Percentiles rank a stretch among this genome's conserved stretches.
These are phyloP conservation scores for Tympanopsis confertula DNA, from an alignment of 2,329 filamentous ascomycete genomes.

Conservation along the genomic window DNA sequence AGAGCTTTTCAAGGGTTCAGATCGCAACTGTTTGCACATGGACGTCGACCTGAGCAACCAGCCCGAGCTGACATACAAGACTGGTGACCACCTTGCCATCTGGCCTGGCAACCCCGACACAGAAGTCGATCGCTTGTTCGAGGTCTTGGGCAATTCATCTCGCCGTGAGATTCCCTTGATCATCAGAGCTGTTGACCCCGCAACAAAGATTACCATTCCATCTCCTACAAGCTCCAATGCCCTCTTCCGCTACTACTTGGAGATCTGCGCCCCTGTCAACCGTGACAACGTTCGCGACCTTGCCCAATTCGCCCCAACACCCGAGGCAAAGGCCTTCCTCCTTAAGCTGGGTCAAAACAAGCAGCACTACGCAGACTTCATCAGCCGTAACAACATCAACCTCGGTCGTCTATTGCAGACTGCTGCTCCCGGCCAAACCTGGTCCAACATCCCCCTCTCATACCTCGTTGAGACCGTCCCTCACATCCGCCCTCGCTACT, in stretches of 20 bases:
- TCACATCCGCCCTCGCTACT: slow-evolving; percentile 45
- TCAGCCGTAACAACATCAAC: slow-evolving; percentile 18
- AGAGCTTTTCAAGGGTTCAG: slow-evolving; percentile 3
- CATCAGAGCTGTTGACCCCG: background rate
- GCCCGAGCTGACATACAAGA: slow-evolving; percentile 11
- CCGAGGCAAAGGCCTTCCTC: slow-evolving; percentile 15
- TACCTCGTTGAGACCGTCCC: slow-evolving; percentile 43
- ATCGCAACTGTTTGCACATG: slow-evolving; percentile 10
- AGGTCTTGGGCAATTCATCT: slow-evolving; percentile 4
- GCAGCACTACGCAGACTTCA: slow-evolving; percentile 17
- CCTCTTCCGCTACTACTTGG: slow-evolving; percentile 30
- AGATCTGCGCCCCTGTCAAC: slow-evolving; percentile 27
- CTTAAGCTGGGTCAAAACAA: slow-evolving; percentile 16
- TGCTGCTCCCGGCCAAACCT: slow-evolving; percentile 9
- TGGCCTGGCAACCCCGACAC: slow-evolving; percentile 9
- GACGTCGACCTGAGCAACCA: slow-evolving; percentile 7
- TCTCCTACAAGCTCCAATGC: slow-evolving; percentile 23
- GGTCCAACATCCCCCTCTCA: slow-evolving; percentile 33
- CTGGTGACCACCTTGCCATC: slow-evolving; percentile 11
- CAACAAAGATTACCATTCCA: slow-evolving; percentile 15
- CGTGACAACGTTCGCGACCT: slow-evolving; percentile 22
- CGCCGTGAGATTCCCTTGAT: background rate
- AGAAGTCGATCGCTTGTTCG: slow-evolving; percentile 7
- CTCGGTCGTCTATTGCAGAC: slow-evolving; percentile 20
- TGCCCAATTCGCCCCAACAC: slow-evolving; percentile 23